Evolutionary conservation across 306 rosid genomes (phyloP).

Genomic region (Prunus mongolica): DNA sequence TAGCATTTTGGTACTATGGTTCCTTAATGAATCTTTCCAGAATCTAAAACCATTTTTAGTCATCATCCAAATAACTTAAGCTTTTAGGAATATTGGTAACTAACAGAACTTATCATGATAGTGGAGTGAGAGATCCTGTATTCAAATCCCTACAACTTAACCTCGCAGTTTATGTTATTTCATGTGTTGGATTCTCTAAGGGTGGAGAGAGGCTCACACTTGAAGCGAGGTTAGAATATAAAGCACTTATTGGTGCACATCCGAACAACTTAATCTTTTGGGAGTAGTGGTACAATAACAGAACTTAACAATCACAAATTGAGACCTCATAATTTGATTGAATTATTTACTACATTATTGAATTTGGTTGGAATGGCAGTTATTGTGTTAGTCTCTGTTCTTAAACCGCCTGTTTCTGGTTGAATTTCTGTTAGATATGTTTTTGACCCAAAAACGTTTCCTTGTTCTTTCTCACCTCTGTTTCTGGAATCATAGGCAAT

Average conservation of each 20-base stretch:
- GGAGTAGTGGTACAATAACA: neutral
- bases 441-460: neutral
- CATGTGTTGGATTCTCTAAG: neutral
- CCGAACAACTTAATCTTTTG: neutral
- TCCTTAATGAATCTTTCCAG: neutral
- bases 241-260: neutral
- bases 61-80: neutral
- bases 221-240: neutral
- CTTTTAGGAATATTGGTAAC: neutral
- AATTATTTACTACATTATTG: slow-evolving; percentile 3
- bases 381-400: neutral
- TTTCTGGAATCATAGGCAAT: neutral
- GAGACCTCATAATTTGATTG: neutral
- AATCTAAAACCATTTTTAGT: neutral
- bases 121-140: neutral
- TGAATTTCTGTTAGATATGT: neutral
- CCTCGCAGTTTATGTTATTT: neutral
- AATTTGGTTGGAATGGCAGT: neutral
- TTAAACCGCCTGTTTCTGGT: neutral
- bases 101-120: neutral
- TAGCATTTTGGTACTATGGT: neutral
- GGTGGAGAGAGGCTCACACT: neutral
- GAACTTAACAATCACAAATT: neutral
- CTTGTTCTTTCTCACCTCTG: neutral
- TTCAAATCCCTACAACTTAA: neutral